Base-by-base conservation (phyloP, 495 filamentous ascomycete genomes). In the Talaromyces nanjingensis region DNA sequence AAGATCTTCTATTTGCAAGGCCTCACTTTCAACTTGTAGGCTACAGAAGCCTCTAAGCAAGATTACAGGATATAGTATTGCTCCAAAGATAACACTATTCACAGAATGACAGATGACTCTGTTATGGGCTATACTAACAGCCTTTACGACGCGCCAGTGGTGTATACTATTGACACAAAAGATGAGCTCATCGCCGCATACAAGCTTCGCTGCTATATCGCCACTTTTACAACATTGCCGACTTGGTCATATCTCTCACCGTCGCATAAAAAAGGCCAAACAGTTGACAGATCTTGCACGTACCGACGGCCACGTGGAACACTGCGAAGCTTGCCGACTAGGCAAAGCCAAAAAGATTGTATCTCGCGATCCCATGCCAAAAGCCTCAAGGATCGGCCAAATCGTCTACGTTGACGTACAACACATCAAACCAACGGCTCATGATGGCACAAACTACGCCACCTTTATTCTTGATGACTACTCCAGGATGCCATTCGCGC, bases 351-450 rank as follows among this genome's bases (percentile, higher is more conserved):
- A 37, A 27, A 6, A 27, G 18, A 31, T 60, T 18, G 27, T 60
- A 6, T 60, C 31, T 20, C 58, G 31, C 18, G 58, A 34, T 37
- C 8, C 8, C 6, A 31, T 60, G 24, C 58, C 58, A 6, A 60
- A 60, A 37, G 58, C 58, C 29, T 9, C 58, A 8, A 60, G 37
- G 20, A 12, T 39, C 4, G 58, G 58, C 34, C 6, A 37, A 7
- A 60, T 60, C 16, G 37, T 60, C 14, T 12, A 60, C 37, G 18
- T 37, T 16, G 58, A 60, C 37, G 58, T 60, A 34, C 58, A 60
- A 39, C 9, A 18, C 12, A 60, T 60, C 22, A 60, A 60, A 60
- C 58, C 58, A 11, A 60, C 31, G 6, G 58, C 27, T 20, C 31
- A 34, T 37, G 58, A 37, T n/a, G 58, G 58, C 22, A 8, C 29